Percentiles rank a stretch among this genome's conserved stretches.
These are phyloP conservation scores for Neonectria punicea DNA, from an alignment of 2,329 filamentous ascomycete species.

Conservation along the genomic window DNA sequence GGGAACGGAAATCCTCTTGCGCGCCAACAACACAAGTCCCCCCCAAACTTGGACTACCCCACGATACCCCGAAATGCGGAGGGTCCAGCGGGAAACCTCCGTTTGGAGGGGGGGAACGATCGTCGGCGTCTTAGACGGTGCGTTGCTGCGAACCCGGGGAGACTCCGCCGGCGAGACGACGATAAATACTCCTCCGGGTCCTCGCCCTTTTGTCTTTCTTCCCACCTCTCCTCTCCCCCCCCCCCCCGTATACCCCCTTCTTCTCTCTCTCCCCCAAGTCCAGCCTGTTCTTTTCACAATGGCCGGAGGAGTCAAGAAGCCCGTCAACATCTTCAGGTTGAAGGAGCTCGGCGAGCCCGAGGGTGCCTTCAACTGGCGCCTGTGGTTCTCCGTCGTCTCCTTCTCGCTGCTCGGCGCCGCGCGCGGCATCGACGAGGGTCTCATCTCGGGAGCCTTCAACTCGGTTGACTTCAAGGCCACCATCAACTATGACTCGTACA, in stretches of 20 bases:
- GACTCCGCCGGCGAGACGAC: neutral
- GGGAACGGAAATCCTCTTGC: too few relatives aligned
- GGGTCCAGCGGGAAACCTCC: slow-evolving; percentile 1
- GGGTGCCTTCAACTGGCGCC: slow-evolving; percentile 79
- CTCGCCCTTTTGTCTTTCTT: neutral
- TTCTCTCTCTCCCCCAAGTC: neutral
- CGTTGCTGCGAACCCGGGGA: neutral
- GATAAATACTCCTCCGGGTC: slow-evolving; percentile 1
- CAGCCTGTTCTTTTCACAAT: slow-evolving; percentile 46
- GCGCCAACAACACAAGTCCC: neutral
- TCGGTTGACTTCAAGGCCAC: slow-evolving; percentile 70
- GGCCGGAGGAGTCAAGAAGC: slow-evolving; percentile 64
- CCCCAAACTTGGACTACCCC: slow-evolving; percentile 4
- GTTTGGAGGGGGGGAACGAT: neutral
- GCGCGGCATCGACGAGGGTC: slow-evolving; percentile 82
- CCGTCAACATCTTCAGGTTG: slow-evolving; percentile 72
- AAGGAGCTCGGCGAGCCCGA: slow-evolving; percentile 73
- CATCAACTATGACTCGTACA: slow-evolving; percentile 67
- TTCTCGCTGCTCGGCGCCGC: slow-evolving; percentile 82
- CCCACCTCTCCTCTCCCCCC: neutral
- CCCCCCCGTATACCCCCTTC: neutral
- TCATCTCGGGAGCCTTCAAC: slow-evolving; percentile 78
- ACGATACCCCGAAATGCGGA: slow-evolving; percentile 5
- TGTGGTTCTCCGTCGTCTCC: slow-evolving; percentile 80
- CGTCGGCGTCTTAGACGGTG: neutral